Evolutionary conservation across 106 monocot genomes (phyloP), one percentile per base, ranked within the genome.

Genomic region (Phalaenopsis equestris): DNA sequence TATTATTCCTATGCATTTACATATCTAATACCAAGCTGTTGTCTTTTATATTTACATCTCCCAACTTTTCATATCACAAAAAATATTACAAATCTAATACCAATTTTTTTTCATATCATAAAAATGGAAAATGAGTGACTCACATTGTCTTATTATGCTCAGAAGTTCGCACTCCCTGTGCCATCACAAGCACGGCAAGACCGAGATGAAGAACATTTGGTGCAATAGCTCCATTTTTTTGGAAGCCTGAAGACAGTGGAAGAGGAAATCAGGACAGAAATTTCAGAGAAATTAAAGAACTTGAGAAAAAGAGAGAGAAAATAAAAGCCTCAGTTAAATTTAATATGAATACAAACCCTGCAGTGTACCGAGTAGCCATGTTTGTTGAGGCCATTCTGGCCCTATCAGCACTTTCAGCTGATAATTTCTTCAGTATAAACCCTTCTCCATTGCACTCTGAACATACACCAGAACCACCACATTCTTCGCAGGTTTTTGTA

Each of bases 201-300:
- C 46, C 94, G 96, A 90, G 94, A 72, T 55, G 94, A 92, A 61
- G 84, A 86, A 64, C 96, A 97, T 82, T 89, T 94, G 10, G 76
- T 80, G 77, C 96, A 97, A 45, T 97, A 97, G 83, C 87, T 90
- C 94, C 96, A 97, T 57, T 94, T 97, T 75, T 90, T 94, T 37
- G 96, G 96, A 72, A 97, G 92, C 88, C 96, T 97, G 67, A 80
- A 36, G 52, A 38, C 75, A 45, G 41, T 65, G 14, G 57, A 15
- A 52, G 61, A 92, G 37, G 37, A 65, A 52, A 77, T 47, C 23
- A 8, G 64, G 24, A 21, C 64, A 64, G 16, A 41, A 79, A 8
- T 2, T 12, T 52, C 52, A 52, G 52, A 52, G 52, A 52, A 12
- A 11, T 11, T 48, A 7, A 10, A 9, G 9, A 48, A 8, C 11